Evolutionary conservation across 2,329 filamentous ascomycete genomes (phyloP), one percentile per base, ranked within the genome.

Genomic region (Verticillium longisporum): DNA sequence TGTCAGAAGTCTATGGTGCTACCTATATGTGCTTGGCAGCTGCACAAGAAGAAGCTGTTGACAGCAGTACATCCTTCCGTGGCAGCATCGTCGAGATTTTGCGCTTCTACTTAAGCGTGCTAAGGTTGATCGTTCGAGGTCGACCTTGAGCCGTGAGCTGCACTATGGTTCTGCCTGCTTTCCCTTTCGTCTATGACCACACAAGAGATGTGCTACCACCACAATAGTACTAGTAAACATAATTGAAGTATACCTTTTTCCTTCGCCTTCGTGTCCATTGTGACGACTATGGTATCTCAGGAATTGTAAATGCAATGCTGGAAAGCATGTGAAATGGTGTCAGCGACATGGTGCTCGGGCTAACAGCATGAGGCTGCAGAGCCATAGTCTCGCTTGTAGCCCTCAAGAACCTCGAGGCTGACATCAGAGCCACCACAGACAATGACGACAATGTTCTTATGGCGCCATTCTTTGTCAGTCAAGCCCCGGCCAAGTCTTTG

Each of bases 391-490:
- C 80, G 75, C 64, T 78, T 77, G 72, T 88, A 92, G 61, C 76
- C 78, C 58, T 79, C 77, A 59, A 92, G 74, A 69, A 87, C 81
- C 41, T 83, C 81, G 62, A 88, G 72, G 2, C 83, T 85, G 38
- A 91, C 83, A 70, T 86, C 86, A 26, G 83, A 87, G 5, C 90
- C 90, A 54, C 94, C 94, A 69, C 94, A 98, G 6, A 97, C 86
- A 26, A 96, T 81, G 59, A 97, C 78, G 1, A 97, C 92, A 6
- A 97, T 83, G 65, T 90, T 91, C 71, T 86, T 89, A 61, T 83
- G 76, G 0, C 79, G 77, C 74, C 82, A 87, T 64, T 91, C 81
- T 37, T 82, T 81, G 37, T 85, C 83, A 1, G 74, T 73, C 58
- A 83, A 57, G 0, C 73, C 78, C 57, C 74, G 68, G 0, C 88